A percentile compares a stretch with the other conserved stretches of the same genome.
These are phyloP conservation scores for Dactylellina parvicollis DNA, from an alignment of 2,329 filamentous ascomycete genomes.

Conservation along the genomic window DNA sequence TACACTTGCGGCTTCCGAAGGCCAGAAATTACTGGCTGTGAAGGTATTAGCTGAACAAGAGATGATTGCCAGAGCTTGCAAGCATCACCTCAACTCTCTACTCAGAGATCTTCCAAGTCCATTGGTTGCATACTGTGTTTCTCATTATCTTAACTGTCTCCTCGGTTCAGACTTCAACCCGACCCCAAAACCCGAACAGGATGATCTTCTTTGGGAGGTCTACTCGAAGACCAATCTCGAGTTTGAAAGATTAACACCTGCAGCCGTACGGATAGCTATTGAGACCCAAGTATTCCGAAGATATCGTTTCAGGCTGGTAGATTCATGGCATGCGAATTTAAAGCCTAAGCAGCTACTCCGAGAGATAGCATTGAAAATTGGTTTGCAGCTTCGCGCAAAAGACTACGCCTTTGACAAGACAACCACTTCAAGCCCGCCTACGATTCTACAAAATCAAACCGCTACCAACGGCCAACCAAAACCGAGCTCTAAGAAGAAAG, in stretches of 20 bases:
- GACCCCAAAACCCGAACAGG: conserved; percentile 80
- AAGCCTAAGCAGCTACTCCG: conserved; percentile 85
- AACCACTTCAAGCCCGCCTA: conserved; percentile 34
- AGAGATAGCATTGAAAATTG: conserved; percentile 87
- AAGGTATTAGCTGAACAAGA: conserved; percentile 83
- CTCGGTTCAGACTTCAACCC: conserved; percentile 79
- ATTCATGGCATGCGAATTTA: conserved; percentile 73
- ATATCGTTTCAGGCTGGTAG: conserved; percentile 78
- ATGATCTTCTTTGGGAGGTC: conserved; percentile 76
- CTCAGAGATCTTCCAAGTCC: conserved; percentile 81
- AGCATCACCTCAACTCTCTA: conserved; percentile 84
- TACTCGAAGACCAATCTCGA: conserved; percentile 84
- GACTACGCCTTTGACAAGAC: conserved; percentile 72
- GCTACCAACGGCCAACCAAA: conserved; percentile 57
- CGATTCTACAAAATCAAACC: conserved; percentile 62
- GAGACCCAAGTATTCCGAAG: conserved; percentile 76
- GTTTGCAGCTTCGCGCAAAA: conserved; percentile 84
- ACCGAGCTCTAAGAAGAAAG: conserved; percentile 58
- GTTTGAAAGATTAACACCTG: conserved; percentile 81
- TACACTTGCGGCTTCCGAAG: conserved; percentile 72
- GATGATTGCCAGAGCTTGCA: conserved; percentile 95
- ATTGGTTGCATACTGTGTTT: conserved; percentile 79
- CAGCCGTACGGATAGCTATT: conserved; percentile 74
- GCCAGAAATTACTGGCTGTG: conserved; percentile 78
- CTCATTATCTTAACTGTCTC: conserved; percentile 93